Conservation (phyloP, 73 alveolate genomes). For the Paramecium caudatum region DNA sequence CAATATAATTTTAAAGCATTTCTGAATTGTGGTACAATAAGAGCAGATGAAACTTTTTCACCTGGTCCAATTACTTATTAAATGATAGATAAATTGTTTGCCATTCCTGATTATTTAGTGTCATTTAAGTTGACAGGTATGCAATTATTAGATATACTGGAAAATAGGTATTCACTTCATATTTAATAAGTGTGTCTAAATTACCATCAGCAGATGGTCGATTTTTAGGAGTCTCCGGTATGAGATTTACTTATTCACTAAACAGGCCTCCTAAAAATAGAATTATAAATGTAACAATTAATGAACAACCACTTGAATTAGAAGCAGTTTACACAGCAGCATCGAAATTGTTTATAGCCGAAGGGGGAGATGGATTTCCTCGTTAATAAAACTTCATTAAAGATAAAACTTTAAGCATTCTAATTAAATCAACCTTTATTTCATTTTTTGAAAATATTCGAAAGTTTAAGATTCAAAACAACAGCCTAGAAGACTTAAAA, state of each 20-base stretch:
- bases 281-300: slow-evolving; percentile 63
- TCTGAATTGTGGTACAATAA: slow-evolving; percentile 83
- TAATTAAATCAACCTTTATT: slow-evolving; percentile 18
- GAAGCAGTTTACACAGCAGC: slow-evolving; percentile 76
- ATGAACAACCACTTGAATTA: slow-evolving; percentile 76
- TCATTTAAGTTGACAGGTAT: slow-evolving; percentile 79
- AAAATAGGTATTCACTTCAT: slow-evolving; percentile 74
- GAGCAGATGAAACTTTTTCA: slow-evolving; percentile 79
- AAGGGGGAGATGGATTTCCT: slow-evolving; percentile 83
- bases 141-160: slow-evolving; percentile 75
- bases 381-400: background rate
- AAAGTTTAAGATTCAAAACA: background rate
- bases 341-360: slow-evolving; percentile 76
- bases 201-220: slow-evolving; percentile 83
- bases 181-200: slow-evolving; percentile 63
- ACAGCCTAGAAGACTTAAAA: background rate
- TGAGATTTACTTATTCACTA: slow-evolving; percentile 74
- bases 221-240: slow-evolving; percentile 81
- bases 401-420: slow-evolving; percentile 44
- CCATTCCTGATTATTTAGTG: slow-evolving; percentile 80
- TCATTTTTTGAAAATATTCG: slow-evolving; percentile 19
- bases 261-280: slow-evolving; percentile 73
- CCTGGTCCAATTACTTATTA: slow-evolving; percentile 82
- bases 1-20: slow-evolving; percentile 29
- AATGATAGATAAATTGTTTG: slow-evolving; percentile 76